Conservation (phyloP, 768 basidiomycete genomes). For the Cystoderma amianthinum region DNA sequence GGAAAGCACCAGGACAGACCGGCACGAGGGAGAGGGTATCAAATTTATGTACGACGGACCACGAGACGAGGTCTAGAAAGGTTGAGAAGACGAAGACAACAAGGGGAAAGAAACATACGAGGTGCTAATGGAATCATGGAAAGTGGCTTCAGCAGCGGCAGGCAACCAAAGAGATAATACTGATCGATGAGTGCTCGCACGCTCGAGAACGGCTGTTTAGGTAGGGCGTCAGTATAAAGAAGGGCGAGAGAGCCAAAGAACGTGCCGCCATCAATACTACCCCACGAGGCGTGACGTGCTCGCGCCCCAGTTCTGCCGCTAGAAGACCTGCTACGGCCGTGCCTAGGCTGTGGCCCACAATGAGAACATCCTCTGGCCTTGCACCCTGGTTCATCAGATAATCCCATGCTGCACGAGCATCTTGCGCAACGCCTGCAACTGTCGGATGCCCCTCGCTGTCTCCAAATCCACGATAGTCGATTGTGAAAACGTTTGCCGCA, state of each 20-base stretch:
- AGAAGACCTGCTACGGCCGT: constrained; percentile 56
- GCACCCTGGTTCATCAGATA: constrained; percentile 47
- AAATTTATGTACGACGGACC: constrained; percentile 49
- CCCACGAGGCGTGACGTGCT: constrained; percentile 33
- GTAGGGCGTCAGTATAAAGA: background rate
- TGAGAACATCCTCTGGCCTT: constrained; percentile 39
- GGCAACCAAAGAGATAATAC: constrained; percentile 51
- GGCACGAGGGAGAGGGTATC: constrained; percentile 56
- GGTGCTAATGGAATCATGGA: constrained; percentile 53
- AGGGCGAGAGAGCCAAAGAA: constrained; percentile 2
- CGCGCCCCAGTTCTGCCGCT: constrained; percentile 38
- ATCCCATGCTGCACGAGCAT: constrained; percentile 61
- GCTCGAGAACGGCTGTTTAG: constrained; percentile 43
- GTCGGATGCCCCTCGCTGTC: constrained; percentile 62
- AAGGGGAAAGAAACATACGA: constrained; percentile 52
- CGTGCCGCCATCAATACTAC: constrained; percentile 39
- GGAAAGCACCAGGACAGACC: constrained; percentile 23
- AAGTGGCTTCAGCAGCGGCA: constrained; percentile 71
- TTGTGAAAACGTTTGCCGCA: constrained; percentile 51
- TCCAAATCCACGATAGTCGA: constrained; percentile 75
- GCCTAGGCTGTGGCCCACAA: constrained; percentile 74
- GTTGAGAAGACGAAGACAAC: no score
- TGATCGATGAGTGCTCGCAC: constrained; percentile 57
- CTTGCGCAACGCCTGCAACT: constrained; percentile 48
- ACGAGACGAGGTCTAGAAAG: constrained; percentile 43